Evolutionary conservation across 2,329 filamentous ascomycete species (phyloP), one percentile per base, ranked within the genome.

Genomic region (Ceratocystis colombiana): DNA sequence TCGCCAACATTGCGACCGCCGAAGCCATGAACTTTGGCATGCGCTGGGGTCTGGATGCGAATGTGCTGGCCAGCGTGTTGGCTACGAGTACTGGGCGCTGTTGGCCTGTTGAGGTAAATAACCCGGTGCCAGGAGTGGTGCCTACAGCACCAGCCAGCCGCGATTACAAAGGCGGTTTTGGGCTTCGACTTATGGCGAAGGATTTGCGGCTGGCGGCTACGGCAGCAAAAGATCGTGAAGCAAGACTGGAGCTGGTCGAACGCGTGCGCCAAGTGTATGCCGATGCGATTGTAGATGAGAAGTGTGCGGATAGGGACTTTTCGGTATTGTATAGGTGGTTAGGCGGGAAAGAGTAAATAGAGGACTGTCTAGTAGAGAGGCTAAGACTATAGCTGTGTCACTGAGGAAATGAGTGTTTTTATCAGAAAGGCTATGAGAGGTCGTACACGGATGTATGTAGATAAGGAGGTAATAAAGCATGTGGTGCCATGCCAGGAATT

Each of bases 31-130:
- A 85, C 71, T 74, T 87, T 25, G 84, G 84, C n/a, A 79, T 85
- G 62, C 77, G 76, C 67, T 83, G 80, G 76, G 84, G 84, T 0
- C 75, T 87, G 5, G 83, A 86, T 68, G 78, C 83, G 1, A 78
- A 79, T 71, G 86, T 85, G 6, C 81, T 99, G 1, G 88, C 90
- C 0, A 85, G 87, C 64, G 85, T 99, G 75, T 90, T 99, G 78
- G 97, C 96, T 74, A 88, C 88, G 2, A 94, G 90, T 71, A 96
- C 93, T 0, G 94, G 94, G n/a, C 84, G 82, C 70, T 97, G 92
- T 80, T 99, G 94, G 94, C 91, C 93, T 0, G 94, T 88, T 72
- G 92, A 96, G 77, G 80, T 96, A 69, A 99, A 99, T 77, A 97
- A 97, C 73, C 94, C 94, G 0, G 91, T 97, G 2, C 86, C 86